These are phyloP conservation scores for Exidia glandulosa DNA, from an alignment of 768 basidiomycete species.

Conservation along the genomic window DNA sequence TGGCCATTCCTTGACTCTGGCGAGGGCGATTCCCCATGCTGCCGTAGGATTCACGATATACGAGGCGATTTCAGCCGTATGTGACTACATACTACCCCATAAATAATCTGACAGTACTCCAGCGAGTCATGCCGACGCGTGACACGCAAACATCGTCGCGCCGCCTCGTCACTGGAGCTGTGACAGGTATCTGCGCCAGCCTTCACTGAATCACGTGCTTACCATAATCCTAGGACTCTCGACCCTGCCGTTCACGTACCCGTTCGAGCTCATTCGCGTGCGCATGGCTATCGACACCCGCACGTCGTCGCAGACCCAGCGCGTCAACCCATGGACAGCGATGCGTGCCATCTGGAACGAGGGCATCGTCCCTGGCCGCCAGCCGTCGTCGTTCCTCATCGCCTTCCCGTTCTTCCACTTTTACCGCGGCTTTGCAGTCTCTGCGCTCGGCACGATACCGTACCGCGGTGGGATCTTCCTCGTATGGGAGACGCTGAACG, in stretches of 20 bases:
- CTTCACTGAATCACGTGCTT: slow-evolving; percentile 1
- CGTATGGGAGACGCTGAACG: slow-evolving; percentile 60
- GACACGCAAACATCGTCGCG: slow-evolving; percentile 65
- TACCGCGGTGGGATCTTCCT: slow-evolving; percentile 95
- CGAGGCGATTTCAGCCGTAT: slow-evolving; percentile 13
- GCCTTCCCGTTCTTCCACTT: slow-evolving; percentile 76
- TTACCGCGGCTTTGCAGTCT: slow-evolving; percentile 95
- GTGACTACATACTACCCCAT: not conserved
- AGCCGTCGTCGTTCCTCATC: slow-evolving; percentile 28
- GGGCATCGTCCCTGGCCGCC: slow-evolving; percentile 23
- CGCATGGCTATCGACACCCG: slow-evolving; percentile 83
- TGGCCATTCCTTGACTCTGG: slow-evolving; percentile 90
- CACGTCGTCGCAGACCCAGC: slow-evolving; percentile 30
- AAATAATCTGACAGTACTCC: not conserved
- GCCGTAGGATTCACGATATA: slow-evolving; percentile 78
- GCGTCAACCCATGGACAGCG: slow-evolving; percentile 44
- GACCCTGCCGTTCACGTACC: slow-evolving; percentile 67
- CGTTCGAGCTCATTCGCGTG: slow-evolving; percentile 89
- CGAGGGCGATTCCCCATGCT: slow-evolving; percentile 94
- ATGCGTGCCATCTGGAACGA: slow-evolving; percentile 55
- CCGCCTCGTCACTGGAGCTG: slow-evolving; percentile 78
- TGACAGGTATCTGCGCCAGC: slow-evolving; percentile 51
- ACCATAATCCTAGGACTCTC: not conserved
- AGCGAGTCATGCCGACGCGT: slow-evolving; percentile 81
- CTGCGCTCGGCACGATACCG: slow-evolving; percentile 84